Evolutionary conservation across 2,329 filamentous ascomycete genomes (phyloP).

Genomic region (Drechslerella coelobrocha): DNA sequence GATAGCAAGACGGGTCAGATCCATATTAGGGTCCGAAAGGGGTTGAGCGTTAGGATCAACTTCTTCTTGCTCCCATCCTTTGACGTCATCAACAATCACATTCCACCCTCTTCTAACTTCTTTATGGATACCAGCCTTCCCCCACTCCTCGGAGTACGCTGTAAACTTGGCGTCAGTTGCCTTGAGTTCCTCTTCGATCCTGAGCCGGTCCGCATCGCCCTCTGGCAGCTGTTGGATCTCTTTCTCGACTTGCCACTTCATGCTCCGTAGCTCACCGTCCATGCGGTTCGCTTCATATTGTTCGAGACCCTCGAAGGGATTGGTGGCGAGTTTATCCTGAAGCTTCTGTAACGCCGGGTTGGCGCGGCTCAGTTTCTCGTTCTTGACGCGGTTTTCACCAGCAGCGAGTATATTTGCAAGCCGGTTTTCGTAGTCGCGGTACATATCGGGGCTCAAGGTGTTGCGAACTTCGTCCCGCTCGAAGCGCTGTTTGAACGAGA

Average conservation of each 20-base stretch:
- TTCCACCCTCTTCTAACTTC: constrained; percentile 16
- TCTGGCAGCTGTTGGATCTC: constrained; percentile 25
- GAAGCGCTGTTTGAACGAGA: constrained; percentile 28
- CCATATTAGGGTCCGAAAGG: constrained; percentile 17
- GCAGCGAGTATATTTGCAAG: constrained; percentile 14
- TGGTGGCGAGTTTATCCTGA: constrained; percentile 23
- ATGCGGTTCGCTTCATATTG: constrained; percentile 26
- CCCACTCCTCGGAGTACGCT: constrained; percentile 32
- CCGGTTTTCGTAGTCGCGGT: constrained; percentile 16
- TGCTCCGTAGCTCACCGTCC: constrained; percentile 23
- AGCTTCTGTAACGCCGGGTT: constrained; percentile 24
- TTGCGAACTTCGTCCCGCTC: constrained; percentile 22
- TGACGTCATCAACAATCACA: constrained; percentile 14
- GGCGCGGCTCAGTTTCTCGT: constrained; percentile 15
- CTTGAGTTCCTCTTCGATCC: constrained; percentile 16
- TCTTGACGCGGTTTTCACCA: constrained; percentile 10
- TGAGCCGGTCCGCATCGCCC: constrained; percentile 15
- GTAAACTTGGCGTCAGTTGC: constrained; percentile 11
- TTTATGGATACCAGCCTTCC: constrained; percentile 21
- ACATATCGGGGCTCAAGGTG: constrained; percentile 9
- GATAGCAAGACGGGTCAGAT: constrained; percentile 22
- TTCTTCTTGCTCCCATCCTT: constrained; percentile 32
- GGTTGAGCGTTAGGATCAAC: constrained; percentile 1
- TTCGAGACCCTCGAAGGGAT: constrained; percentile 19
- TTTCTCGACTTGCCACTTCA: constrained; percentile 37